These are phyloP conservation scores for Solanum neorickii DNA, from an alignment of 257 asterid species.

Conservation along the genomic window DNA sequence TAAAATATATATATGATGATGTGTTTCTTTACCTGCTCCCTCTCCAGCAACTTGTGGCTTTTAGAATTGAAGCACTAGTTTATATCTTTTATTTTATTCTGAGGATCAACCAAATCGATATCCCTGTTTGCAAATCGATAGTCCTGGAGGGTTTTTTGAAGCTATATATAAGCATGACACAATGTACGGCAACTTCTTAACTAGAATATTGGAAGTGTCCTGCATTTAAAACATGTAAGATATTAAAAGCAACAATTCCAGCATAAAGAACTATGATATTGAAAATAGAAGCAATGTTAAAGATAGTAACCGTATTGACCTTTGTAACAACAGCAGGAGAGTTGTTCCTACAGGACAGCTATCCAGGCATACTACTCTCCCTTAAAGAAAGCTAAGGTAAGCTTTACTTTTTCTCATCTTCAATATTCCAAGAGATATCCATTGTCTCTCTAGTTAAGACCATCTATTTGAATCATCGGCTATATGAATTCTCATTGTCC, in stretches of 20 bases:
- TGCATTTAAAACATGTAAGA: background rate
- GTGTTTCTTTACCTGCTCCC: background rate
- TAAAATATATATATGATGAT: background rate
- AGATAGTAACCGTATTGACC: background rate
- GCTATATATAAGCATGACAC: background rate
- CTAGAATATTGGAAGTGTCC: background rate
- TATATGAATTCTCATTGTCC: background rate
- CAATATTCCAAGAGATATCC: background rate
- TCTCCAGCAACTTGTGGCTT: background rate
- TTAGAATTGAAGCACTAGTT: background rate
- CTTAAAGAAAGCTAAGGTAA: conserved; percentile 18
- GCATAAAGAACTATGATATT: background rate
- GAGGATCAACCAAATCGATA: background rate
- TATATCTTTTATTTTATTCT: background rate
- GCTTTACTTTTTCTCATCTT: background rate
- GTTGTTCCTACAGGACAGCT: conserved; percentile 15
- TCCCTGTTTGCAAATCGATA: background rate
- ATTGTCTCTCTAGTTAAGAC: background rate
- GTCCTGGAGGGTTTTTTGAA: background rate
- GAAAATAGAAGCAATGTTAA: conserved; percentile 1
- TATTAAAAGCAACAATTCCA: background rate
- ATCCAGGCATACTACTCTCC: conserved; percentile 14
- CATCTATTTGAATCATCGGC: background rate
- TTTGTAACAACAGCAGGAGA: background rate
- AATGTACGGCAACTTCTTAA: background rate